Base-by-base conservation (phyloP, 2,329 filamentous ascomycete genomes). In the Myriosclerotinia duriaeana region DNA sequence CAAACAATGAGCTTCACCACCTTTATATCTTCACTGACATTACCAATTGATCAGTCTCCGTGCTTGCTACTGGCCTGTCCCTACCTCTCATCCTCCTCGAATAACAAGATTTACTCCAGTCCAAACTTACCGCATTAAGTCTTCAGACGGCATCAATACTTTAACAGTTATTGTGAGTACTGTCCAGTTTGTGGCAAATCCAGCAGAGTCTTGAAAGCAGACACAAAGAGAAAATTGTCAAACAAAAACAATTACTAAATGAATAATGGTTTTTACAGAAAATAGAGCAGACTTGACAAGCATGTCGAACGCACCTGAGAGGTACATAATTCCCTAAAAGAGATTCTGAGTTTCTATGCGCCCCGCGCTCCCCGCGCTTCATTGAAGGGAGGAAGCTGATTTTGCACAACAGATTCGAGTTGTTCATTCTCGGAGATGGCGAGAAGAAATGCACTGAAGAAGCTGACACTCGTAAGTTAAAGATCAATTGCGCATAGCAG, bases 391-490 rank as follows among this genome's bases (percentile, higher is more conserved):
- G 8, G 38, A 40, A 59, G 36, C 46, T 65, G 36, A 65, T 34
- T 7, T 34, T 30, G 17, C 52, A 14, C 38, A 34, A 40, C 70
- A 98, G 95, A 76, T 96, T 96, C 81, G 95, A 98, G 83, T 87
- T 96, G 59, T 98, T 97, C 81, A 81, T 97, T 70, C 89, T 98
- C 68, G 86, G 80, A 52, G 90, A 93, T 59, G 93, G 89, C 69
- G 92, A 99, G 84, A 95, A 94, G 83, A 98, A 97, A 81, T 92
- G 97, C 67, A 90, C 93, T 68, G 89, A 93, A 79, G 89, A 91
- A 76, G 84, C 92, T 8, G 95, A 97, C 77, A 95, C 93, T 66
- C 92, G 94, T 96, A 83, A 79, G 89, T 80, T 46, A n/a, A 60
- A 42, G 14, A 17, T 30, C 15, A 17, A 61, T 53, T 44, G 34